phyloP scores from a whole-genome alignment of 2,329 filamentous ascomycete species.

The Aspergillus alliaceus region DNA sequence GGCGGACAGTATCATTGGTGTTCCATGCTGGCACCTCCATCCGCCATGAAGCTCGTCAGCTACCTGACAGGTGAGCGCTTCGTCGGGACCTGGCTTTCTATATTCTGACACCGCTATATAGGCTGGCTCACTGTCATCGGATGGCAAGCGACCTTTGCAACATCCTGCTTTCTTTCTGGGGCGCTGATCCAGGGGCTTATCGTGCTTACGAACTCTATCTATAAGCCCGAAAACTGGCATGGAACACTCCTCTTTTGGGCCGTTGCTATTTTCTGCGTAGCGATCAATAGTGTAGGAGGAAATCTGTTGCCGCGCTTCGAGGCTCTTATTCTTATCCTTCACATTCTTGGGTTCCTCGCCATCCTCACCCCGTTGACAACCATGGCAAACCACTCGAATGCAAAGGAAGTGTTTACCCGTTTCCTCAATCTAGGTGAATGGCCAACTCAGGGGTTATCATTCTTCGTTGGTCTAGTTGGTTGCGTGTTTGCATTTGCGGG shows the following conservation, averaged over 20 bases:
- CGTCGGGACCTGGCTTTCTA: too few relatives aligned
- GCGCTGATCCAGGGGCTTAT: constrained; percentile 38
- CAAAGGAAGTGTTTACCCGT: constrained; percentile 46
- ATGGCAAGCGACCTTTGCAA: constrained; percentile 45
- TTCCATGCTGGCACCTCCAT: constrained; percentile 39
- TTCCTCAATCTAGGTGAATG: constrained; percentile 52
- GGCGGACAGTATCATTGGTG: constrained; percentile 45
- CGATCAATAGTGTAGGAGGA: constrained; percentile 47
- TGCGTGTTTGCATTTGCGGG: constrained; percentile 40
- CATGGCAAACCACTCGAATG: constrained; percentile 41
- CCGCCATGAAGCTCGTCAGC: constrained; percentile 37
- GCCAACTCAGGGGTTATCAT: constrained; percentile 43
- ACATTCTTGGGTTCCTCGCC: constrained; percentile 54
- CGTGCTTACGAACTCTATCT: constrained; percentile 39
- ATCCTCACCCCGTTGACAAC: constrained; percentile 50
- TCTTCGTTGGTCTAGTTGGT: constrained; percentile 35
- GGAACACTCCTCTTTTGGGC: constrained; percentile 51
- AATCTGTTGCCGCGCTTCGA: constrained; percentile 50
- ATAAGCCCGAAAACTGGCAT: constrained; percentile 48
- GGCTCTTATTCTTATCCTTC: constrained; percentile 49
- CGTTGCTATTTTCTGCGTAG: constrained; percentile 39
- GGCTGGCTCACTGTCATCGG: constrained; percentile 44
- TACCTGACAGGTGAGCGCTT: constrained; percentile 39
- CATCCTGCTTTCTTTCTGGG: constrained; percentile 32
- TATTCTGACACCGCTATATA: too few relatives aligned